Conservation (phyloP, 768 basidiomycete genomes). For the Agrocybe chaxingu region DNA sequence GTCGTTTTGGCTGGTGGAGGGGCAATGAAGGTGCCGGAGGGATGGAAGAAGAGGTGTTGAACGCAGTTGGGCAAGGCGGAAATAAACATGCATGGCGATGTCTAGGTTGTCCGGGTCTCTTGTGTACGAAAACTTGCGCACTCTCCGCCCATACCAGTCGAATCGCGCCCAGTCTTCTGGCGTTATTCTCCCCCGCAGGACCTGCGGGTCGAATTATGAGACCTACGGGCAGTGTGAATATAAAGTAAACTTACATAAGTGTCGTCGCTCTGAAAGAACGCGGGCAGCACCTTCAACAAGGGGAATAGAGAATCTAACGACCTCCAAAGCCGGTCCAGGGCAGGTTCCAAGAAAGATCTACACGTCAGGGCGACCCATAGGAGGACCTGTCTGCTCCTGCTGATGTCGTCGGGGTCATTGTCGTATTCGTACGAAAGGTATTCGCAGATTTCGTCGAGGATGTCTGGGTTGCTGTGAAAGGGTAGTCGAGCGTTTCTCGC, state of each 20-base stretch:
- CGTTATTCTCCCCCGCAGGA: conserved; percentile 23
- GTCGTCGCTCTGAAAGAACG: conserved; percentile 24
- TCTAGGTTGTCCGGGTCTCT: conserved; percentile 25
- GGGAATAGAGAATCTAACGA: conserved; percentile 29
- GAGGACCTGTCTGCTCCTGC: conserved; percentile 14
- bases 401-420: conserved; percentile 12
- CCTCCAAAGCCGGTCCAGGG: conserved; percentile 29
- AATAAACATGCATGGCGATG: conserved; percentile 33
- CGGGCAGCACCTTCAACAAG: conserved; percentile 27
- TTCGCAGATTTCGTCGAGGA: conserved; percentile 27
- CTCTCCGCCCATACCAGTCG: conserved; percentile 26
- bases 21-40: conserved; percentile 26
- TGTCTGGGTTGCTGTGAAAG: conserved; percentile 27
- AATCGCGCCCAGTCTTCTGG: conserved; percentile 27
- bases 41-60: conserved; percentile 22
- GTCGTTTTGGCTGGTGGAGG: conserved; percentile 24
- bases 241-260: conserved; percentile 24
- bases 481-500: conserved; percentile 2
- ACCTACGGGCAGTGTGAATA: not conserved
- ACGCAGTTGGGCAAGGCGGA: conserved; percentile 27
- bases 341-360: conserved; percentile 28
- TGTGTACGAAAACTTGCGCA: conserved; percentile 26
- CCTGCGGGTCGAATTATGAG: conserved; percentile 13
- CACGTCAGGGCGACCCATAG: conserved; percentile 24
- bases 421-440: conserved; percentile 20